phyloP scores from a whole-genome alignment of 1,284 basidiomycete species.

The Boletus hoseneyae region DNA sequence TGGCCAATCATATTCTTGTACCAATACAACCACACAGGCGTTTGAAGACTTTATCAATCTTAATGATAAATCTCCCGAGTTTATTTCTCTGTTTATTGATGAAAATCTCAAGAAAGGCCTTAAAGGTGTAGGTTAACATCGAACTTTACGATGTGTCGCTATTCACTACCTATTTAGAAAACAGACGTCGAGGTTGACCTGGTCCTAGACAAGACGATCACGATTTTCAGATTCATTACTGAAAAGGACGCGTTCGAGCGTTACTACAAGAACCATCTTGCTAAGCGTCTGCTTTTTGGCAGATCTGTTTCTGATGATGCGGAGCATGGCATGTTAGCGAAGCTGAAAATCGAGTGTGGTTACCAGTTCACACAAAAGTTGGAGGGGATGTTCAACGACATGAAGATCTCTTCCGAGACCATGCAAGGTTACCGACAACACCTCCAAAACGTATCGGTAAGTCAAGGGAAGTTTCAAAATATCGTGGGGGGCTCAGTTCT shows the following conservation, averaged over 20 bases:
- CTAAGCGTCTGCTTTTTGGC: conserved; percentile 84
- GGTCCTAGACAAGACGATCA: conserved; percentile 93
- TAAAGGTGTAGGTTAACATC: conserved; percentile 70
- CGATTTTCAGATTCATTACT: conserved; percentile 89
- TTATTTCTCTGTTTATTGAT: conserved; percentile 95
- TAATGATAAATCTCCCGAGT: conserved; percentile 89
- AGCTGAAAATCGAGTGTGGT: conserved; percentile 96
- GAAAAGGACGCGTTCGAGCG: conserved; percentile 99
- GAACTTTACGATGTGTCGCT: not conserved
- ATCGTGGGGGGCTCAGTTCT: not conserved
- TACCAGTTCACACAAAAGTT: conserved; percentile 97
- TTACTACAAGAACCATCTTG: conserved; percentile 96
- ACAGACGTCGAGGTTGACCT: conserved; percentile 88
- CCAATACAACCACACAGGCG: conserved; percentile 51
- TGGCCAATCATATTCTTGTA: not conserved
- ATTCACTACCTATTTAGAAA: conserved; percentile 61
- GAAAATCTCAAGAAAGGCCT: conserved; percentile 95
- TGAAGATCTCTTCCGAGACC: conserved; percentile 86
- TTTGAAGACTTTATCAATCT: conserved; percentile 92
- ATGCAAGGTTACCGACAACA: conserved; percentile 73
- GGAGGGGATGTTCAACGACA: conserved; percentile 99
- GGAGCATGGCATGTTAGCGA: conserved; percentile 96
- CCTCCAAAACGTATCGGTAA: conserved; percentile 53
- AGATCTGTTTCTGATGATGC: conserved; percentile 96
- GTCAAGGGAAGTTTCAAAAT: conserved; percentile 15